phyloP scores from a whole-genome alignment of 148 eudicot species.

The Pharnaceum exiguum region DNA sequence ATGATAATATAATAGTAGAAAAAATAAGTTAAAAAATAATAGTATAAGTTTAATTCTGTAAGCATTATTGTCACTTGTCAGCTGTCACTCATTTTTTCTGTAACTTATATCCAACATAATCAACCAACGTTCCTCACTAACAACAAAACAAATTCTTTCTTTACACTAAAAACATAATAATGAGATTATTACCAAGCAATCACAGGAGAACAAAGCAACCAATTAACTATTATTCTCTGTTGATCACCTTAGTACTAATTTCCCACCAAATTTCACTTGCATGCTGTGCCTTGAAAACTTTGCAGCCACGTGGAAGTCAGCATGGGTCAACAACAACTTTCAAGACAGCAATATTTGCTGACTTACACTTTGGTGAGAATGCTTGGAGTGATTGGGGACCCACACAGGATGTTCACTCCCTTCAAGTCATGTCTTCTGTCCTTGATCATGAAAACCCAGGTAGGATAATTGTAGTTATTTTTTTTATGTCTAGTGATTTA shows the following conservation, averaged over 20 bases:
- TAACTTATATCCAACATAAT: too few species aligned
- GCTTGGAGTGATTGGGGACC: conserved; percentile 22
- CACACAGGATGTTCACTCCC: conserved; percentile 10
- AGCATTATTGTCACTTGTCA: too few species aligned
- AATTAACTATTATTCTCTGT: too few species aligned
- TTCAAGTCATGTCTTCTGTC: conserved; percentile 12
- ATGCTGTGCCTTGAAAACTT: not conserved
- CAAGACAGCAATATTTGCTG: conserved; percentile 19
- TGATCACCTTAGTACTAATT: not conserved
- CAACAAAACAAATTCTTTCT: too few species aligned
- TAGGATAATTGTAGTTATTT: not conserved
- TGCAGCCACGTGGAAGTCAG: not conserved
- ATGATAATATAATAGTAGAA: too few species aligned
- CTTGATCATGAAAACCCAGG: conserved; percentile 17
- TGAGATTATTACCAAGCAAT: too few species aligned
- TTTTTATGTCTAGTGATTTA: not conserved
- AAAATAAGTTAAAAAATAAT: too few species aligned
- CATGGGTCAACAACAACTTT: conserved; percentile 1
- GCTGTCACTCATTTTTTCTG: too few species aligned
- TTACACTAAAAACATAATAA: too few species aligned
- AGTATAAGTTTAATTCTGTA: too few species aligned
- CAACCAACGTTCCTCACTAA: too few species aligned
- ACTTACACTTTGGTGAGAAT: conserved; percentile 20
- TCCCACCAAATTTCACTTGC: not conserved
- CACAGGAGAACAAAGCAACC: too few species aligned